Evolutionary conservation across 1,139 yeast genomes (phyloP).

Genomic region (Tardiomyces digboiensis): DNA sequence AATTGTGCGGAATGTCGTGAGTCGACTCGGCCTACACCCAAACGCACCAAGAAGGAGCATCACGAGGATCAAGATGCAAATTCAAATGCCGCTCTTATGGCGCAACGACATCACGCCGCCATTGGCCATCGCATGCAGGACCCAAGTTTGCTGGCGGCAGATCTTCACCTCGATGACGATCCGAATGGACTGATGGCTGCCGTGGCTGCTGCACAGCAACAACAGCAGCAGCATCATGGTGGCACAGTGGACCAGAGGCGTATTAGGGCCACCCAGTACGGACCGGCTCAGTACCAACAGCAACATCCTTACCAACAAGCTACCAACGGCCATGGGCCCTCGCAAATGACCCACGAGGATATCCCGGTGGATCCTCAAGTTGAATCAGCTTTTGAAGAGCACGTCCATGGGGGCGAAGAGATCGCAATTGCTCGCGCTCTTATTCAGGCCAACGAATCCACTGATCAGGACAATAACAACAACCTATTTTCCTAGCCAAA

Average conservation of each 20-base stretch:
- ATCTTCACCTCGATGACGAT: conserved; percentile 34
- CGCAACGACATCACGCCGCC: conserved; percentile 8
- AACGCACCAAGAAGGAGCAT: conserved; percentile 14
- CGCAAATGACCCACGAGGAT: conserved; percentile 17
- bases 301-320: conserved; percentile 17
- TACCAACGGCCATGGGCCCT: conserved; percentile 5
- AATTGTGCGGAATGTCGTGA: conserved; percentile 69
- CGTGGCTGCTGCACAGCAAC: conserved; percentile 51
- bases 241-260: conserved; percentile 2
- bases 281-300: conserved; percentile 29
- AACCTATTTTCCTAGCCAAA: conserved; percentile 9
- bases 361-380: conserved; percentile 55
- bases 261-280: conserved; percentile 11
- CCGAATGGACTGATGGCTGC: conserved; percentile 50
- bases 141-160: conserved; percentile 11
- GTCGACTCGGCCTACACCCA: conserved; percentile 14
- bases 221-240: conserved; percentile 7
- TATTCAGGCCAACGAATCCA: conserved; percentile 45
- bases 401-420: conserved; percentile 39
- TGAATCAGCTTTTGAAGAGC: conserved; percentile 41
- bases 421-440: conserved; percentile 59
- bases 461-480: conserved; percentile 7
- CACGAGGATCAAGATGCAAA: conserved; percentile 5
- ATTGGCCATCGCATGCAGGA: conserved; percentile 12
- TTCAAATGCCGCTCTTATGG: background rate